Percentiles rank a stretch among this genome's conserved stretches.
These are phyloP conservation scores for Phytophthora citricola DNA, from an alignment of 352 stramenopile species.

Conservation along the genomic window DNA sequence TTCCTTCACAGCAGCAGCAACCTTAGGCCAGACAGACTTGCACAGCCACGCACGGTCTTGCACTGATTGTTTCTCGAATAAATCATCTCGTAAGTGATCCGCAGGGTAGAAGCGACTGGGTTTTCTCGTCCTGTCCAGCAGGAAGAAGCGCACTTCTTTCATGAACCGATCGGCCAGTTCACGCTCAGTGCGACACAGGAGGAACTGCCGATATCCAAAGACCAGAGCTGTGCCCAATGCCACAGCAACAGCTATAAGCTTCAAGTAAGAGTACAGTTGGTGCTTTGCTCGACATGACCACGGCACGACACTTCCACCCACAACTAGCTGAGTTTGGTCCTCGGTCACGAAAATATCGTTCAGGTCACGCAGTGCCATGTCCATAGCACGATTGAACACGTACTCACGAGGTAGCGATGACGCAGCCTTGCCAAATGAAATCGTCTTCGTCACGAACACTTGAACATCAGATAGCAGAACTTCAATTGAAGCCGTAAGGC, in stretches of 20 bases:
- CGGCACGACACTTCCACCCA: slow-evolving; percentile 50
- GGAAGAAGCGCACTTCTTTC: slow-evolving; percentile 72
- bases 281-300: slow-evolving; percentile 61
- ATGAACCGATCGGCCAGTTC: slow-evolving; percentile 66
- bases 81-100: slow-evolving; percentile 64
- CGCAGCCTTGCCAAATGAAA: slow-evolving; percentile 55
- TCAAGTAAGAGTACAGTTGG: slow-evolving; percentile 53
- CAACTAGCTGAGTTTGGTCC: slow-evolving; percentile 53
- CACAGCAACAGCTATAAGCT: slow-evolving; percentile 47
- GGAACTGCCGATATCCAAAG: slow-evolving; percentile 43
- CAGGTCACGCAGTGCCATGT: slow-evolving; percentile 63
- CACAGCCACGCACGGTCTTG: slow-evolving; percentile 61
- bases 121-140: slow-evolving; percentile 51
- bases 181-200: slow-evolving; percentile 53
- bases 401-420: slow-evolving; percentile 52
- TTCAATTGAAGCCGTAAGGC: slow-evolving; percentile 37
- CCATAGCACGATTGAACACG: slow-evolving; percentile 67
- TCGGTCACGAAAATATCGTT: slow-evolving; percentile 60
- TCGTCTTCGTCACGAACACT: slow-evolving; percentile 43
- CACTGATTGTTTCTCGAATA: slow-evolving; percentile 59
- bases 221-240: slow-evolving; percentile 34
- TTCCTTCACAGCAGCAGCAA: slow-evolving; percentile 56
- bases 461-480: slow-evolving; percentile 66
- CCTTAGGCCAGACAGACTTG: slow-evolving; percentile 64
- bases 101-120: slow-evolving; percentile 57